Percentiles rank a stretch among this genome's conserved stretches.
Evolutionary conservation across 1,284 basidiomycete species (phyloP).

Genomic region (Tetrapyrgos nigripes): DNA sequence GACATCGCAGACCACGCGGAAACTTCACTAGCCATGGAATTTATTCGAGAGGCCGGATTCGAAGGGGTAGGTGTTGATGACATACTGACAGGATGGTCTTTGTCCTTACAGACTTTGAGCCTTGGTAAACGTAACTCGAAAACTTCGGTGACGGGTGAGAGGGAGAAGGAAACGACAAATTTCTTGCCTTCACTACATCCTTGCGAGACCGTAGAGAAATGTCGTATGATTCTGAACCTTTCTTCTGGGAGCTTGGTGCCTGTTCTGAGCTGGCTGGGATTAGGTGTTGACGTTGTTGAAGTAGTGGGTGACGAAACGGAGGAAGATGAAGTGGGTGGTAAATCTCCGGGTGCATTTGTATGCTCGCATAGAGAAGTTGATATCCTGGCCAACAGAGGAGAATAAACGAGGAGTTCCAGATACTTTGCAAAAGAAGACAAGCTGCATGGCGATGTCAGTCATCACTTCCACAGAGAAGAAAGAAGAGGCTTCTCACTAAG

Average conservation of each 20-base stretch:
- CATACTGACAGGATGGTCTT: not conserved
- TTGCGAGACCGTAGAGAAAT: constrained; percentile 43
- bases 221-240: constrained; percentile 52
- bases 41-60: constrained; percentile 31
- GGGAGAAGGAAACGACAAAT: constrained; percentile 50
- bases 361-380: constrained; percentile 58
- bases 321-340: too few species aligned
- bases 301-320: constrained; percentile 23
- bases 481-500: constrained; percentile 51
- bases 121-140: constrained; percentile 67
- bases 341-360: too few species aligned
- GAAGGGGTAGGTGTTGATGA: constrained; percentile 42
- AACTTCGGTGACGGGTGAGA: constrained; percentile 56
- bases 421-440: constrained; percentile 70
- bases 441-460: constrained; percentile 28
- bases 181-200: constrained; percentile 25
- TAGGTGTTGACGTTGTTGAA: not conserved
- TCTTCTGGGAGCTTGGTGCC: not conserved
- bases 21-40: constrained; percentile 8
- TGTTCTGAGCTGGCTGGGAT: not conserved
- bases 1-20: not conserved
- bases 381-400: constrained; percentile 48
- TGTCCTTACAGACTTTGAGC: constrained; percentile 42
- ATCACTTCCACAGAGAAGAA: not conserved
- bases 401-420: constrained; percentile 70